Percentiles rank a stretch among this genome's conserved stretches.
Evolutionary conservation across 768 basidiomycete species (phyloP).

Genomic region (Boletus bicolor): DNA sequence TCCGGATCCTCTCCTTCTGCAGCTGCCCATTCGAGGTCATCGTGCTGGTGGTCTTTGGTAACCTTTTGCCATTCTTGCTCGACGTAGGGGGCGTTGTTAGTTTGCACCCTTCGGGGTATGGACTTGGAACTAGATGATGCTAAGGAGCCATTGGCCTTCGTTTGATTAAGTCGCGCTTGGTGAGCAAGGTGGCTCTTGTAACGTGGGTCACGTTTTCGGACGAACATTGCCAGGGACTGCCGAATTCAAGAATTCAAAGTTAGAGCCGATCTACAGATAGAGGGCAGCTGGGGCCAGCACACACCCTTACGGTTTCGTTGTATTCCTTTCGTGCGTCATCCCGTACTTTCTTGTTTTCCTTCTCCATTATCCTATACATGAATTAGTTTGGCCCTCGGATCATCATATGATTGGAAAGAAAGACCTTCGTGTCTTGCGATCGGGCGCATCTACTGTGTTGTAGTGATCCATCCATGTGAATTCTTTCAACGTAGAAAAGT

Average conservation of each 20-base stretch:
- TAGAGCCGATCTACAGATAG: background rate
- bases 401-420: slow-evolving; percentile 7
- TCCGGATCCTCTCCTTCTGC: slow-evolving; percentile 70
- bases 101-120: slow-evolving; percentile 27
- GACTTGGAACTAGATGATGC: slow-evolving; percentile 24
- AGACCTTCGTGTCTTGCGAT: slow-evolving; percentile 77
- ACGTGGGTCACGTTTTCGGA: slow-evolving; percentile 87
- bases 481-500: slow-evolving; percentile 83
- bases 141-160: slow-evolving; percentile 29
- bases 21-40: slow-evolving; percentile 71
- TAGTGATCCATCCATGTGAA: slow-evolving; percentile 88
- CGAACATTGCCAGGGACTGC: slow-evolving; percentile 70
- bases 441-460: slow-evolving; percentile 81
- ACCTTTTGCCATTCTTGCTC: slow-evolving; percentile 92
- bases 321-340: slow-evolving; percentile 88
- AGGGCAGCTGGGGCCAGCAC: slow-evolving; percentile 23
- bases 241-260: background rate
- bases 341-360: slow-evolving; percentile 89
- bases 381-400: background rate
- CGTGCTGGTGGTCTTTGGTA: slow-evolving; percentile 30
- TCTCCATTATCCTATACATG: slow-evolving; percentile 76
- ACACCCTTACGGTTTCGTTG: slow-evolving; percentile 84
- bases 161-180: slow-evolving; percentile 41
- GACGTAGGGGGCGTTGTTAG: slow-evolving; percentile 47
- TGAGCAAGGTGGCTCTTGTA: slow-evolving; percentile 62